Conservation (phyloP, 2,329 filamentous ascomycete genomes). For the Pestalotiopsis sp. region DNA sequence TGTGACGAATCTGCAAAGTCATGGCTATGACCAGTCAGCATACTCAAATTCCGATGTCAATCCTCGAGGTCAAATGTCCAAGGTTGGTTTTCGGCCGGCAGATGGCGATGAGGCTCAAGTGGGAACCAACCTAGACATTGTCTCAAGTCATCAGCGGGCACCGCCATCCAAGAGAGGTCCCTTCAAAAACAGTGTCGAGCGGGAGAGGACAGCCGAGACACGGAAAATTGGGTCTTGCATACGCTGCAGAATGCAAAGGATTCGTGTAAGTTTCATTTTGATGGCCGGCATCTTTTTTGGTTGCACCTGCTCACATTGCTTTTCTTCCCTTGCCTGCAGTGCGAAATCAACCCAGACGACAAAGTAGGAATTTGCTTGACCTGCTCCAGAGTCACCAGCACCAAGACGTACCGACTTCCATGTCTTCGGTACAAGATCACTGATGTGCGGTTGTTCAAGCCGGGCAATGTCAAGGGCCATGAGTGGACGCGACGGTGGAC, state of each 20-base stretch:
- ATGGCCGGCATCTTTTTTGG: background rate
- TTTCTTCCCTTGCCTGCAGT: constrained; percentile 39
- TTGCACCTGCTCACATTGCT: constrained; percentile 17
- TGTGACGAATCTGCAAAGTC: constrained; percentile 12
- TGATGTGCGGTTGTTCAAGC: constrained; percentile 60
- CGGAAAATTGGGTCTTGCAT: constrained; percentile 62
- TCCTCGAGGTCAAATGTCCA: constrained; percentile 21
- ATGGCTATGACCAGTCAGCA: background rate
- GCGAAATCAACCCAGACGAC: constrained; percentile 51
- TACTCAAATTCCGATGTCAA: background rate
- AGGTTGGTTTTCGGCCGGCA: constrained; percentile 16
- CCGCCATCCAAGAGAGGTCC: constrained; percentile 50
- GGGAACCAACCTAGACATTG: constrained; percentile 32
- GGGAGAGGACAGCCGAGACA: constrained; percentile 58
- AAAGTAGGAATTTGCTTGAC: constrained; percentile 52
- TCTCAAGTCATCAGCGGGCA: constrained; percentile 37
- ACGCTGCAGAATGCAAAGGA: constrained; percentile 63
- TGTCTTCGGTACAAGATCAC: constrained; percentile 65
- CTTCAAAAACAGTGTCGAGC: constrained; percentile 54
- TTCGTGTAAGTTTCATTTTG: constrained; percentile 50
- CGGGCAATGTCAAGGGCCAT: constrained; percentile 58
- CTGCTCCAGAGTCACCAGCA: constrained; percentile 53
- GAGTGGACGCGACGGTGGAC: constrained; percentile 64
- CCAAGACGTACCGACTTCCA: constrained; percentile 55
- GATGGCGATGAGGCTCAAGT: constrained; percentile 22